Evolutionary conservation across 208 protist genomes (phyloP), one percentile per base, ranked within the genome.

Genomic region (Wallacemonas sp.): DNA sequence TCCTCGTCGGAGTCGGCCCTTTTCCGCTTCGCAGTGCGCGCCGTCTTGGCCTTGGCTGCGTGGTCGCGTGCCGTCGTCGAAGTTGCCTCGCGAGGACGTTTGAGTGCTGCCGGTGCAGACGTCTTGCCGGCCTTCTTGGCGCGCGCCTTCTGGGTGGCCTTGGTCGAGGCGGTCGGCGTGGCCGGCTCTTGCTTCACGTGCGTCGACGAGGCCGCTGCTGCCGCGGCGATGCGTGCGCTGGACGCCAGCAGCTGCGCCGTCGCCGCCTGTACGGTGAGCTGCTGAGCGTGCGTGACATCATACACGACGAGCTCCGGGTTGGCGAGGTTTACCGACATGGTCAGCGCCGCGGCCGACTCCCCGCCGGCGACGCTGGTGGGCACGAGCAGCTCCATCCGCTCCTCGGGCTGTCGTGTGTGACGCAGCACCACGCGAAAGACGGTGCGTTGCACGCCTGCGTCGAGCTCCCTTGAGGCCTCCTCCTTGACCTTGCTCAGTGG

Each of bases 391-490:
- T 44, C 52, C 12, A 33, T 2, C 8, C 25, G 31, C 32, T 18
- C 12, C 31, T 22, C 12, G 31, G 52, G 14, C 8, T 59, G n/a
- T 8, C 12, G 26, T 18, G 32, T 14, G 29, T 59, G 52, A 14
- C 32, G 52, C 8, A 59, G 31, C n/a, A 44, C 52, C 10, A 59
- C 52, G 31, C n/a, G 52, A 22, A 59, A 59, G 16, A 59, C 32
- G 8, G 49, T 57, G 7, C 20, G 49, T 10, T 7, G 25, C 11
- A n/a, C 26, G 49, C 49, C 28, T 33, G n/a, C 49, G 45, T 50
- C 38, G n/a, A n/a, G n/a, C n/a, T n/a, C n/a, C n/a, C n/a, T n/a
- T n/a, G n/a, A n/a, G n/a, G n/a, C 42, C 42, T 48, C 42, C 42
- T 48, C 42, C n/a, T 48, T 16, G 16, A 16, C 0, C 42, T 48